These are phyloP conservation scores for Scheffersomyces illinoinensis DNA, from an alignment of 1,139 yeast species.

Conservation along the genomic window DNA sequence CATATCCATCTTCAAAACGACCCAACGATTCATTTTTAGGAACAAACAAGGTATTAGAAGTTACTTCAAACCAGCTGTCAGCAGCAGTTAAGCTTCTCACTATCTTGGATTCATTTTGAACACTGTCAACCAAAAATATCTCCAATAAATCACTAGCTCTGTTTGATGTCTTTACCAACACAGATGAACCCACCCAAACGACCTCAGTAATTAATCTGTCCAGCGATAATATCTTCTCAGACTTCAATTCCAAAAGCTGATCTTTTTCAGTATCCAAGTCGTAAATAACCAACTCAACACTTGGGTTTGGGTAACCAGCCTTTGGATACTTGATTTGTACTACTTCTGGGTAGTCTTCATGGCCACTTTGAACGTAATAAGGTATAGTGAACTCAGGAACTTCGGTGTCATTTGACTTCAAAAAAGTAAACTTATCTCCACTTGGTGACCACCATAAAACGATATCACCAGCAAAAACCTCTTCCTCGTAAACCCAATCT, in stretches of 20 bases:
- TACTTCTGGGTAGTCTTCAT: constrained; percentile 43
- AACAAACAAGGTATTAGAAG: constrained; percentile 67
- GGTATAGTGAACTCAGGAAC: constrained; percentile 57
- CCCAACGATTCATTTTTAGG: constrained; percentile 57
- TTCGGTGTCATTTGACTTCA: constrained; percentile 51
- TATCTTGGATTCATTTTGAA: constrained; percentile 24
- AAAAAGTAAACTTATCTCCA: constrained; percentile 47
- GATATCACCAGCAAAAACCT: constrained; percentile 50
- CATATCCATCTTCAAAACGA: constrained; percentile 50
- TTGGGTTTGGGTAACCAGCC: constrained; percentile 47
- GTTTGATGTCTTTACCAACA: constrained; percentile 43
- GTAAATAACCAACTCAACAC: constrained; percentile 39
- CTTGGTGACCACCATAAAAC: constrained; percentile 63
- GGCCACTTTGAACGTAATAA: constrained; percentile 51
- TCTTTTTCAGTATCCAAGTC: constrained; percentile 19
- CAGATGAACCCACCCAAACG: constrained; percentile 38
- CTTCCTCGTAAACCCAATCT: constrained; percentile 67
- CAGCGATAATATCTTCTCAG: constrained; percentile 19
- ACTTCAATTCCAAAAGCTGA: constrained; percentile 21
- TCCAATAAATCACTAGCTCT: constrained; percentile 46
- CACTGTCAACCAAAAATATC: constrained; percentile 39
- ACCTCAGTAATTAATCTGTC: constrained; percentile 44
- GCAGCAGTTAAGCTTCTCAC: constrained; percentile 40
- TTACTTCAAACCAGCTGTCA: constrained; percentile 74
- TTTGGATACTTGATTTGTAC: constrained; percentile 46